Base-by-base conservation (phyloP, 75 land plant species). In the Pinus albicaulis region DNA sequence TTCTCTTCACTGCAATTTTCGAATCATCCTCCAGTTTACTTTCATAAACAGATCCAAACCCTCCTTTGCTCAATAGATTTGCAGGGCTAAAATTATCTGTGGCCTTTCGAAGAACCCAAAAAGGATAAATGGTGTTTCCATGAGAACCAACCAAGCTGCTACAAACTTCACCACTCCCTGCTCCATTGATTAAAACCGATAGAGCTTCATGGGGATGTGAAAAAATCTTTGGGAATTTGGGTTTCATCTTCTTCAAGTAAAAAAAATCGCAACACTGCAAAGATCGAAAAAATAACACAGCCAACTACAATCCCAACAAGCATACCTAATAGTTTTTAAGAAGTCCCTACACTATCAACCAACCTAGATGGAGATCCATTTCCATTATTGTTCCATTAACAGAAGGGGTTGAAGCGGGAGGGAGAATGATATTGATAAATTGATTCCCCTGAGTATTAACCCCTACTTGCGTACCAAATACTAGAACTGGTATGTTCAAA, bases 41-140 rank as follows among this genome's bases (percentile, higher is more conserved):
- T 71, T 82, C 90, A 76, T 94, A 94, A 7, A 94, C 98, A 24
- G 90, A 81, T 12, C 95, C 98, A 70, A 94, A 94, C 17, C 98
- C 95, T 11, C 98, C 98, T 41, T 89, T 80, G 23, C 98, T 95
- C 80, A 94, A 76, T 5, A 88, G 41, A 59, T 86, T 88, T 15
- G 63, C 84, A 41, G 85, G 89, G 55, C 86, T 87, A 80, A 94
- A 94, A 65, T 92, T 82, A 92, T n/a, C n/a, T n/a, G n/a, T n/a
- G n/a, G n/a, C n/a, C n/a, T n/a, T n/a, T n/a, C n/a, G n/a, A n/a
- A n/a, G 82, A 23, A 85, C 86, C 64, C 87, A 82, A 91, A n/a
- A 82, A n/a, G 91, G 87, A 15, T 87, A 82, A 20, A 55, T 71
- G 24, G 87, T 52, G 55, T 22, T 44, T n/a, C 73, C 73, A 22